Evolutionary conservation across 345 rosid genomes (phyloP), one percentile per base, ranked within the genome.

Genomic region (Sonneratia alba): DNA sequence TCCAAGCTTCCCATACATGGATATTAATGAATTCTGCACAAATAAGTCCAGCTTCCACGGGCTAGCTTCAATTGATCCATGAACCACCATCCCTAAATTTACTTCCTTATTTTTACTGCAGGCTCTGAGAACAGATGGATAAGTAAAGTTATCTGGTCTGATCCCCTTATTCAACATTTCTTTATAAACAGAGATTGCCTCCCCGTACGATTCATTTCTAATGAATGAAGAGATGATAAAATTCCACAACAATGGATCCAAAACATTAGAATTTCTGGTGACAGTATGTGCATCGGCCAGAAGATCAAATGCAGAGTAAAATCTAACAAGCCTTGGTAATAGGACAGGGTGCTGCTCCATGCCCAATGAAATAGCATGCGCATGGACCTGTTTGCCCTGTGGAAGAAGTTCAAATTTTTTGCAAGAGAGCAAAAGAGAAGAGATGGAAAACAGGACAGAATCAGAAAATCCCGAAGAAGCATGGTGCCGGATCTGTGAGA

Each of bases 71-170:
- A 92, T 84, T 7, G 84, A 78, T 45, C 79, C 79, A 77, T 88
- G 96, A 68, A 89, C 83, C 69, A 78, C 82, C 73, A 64, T 84
- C 70, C 96, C 96, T 51, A 86, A 85, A 7, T 66, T 70, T 34
- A 86, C 16, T 66, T 92, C 91, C 51, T 77, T 59, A 11, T 72
- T 83, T 75, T 88, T 89, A 36, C 89, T 89, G 73, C 97, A 92
- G 9, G 94, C 92, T 77, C 88, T 92, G 18, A 90, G 86, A 76
- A 90, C 84, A 34, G 96, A 87, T 0, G 97, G 93, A 74, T 85
- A 92, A 55, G 96, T 90, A 75, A 85, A 92, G 21, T 83, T 82
- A 88, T 92, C 93, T 0, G 89, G 91, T 77, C 68, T 76, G 72
- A 88, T 69, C 48, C 94, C 91, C 68, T 71, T 83, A 42, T 76